Evolutionary conservation across 1,139 yeast species (phyloP).

Genomic region (Debaryomyces nepalensis): DNA sequence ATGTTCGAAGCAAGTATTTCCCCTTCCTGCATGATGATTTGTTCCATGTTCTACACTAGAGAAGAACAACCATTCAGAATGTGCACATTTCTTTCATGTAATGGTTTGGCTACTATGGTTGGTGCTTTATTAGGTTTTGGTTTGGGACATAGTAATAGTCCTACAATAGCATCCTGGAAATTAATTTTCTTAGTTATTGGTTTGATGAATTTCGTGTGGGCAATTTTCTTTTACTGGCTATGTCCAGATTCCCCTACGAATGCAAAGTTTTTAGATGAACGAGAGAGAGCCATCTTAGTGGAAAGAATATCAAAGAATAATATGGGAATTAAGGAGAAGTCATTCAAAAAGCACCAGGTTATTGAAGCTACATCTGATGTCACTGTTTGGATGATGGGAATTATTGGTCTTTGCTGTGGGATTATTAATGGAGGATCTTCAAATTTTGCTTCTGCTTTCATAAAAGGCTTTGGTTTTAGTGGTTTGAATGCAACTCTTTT

Average conservation of each 20-base stretch:
- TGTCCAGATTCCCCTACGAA: conserved; percentile 19
- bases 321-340: conserved; percentile 15
- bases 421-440: conserved; percentile 36
- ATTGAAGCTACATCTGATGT: conserved; percentile 25
- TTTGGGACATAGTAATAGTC: conserved; percentile 15
- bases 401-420: conserved; percentile 31
- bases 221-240: neutral
- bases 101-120: conserved; percentile 12
- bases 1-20: conserved; percentile 41
- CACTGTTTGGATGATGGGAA: conserved; percentile 32
- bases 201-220: conserved; percentile 18
- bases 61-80: conserved; percentile 31
- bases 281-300: conserved; percentile 22
- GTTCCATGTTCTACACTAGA: conserved; percentile 32
- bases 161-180: conserved; percentile 23
- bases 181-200: conserved; percentile 26
- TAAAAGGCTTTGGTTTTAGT: conserved; percentile 32
- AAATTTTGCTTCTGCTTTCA: conserved; percentile 32
- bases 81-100: conserved; percentile 29
- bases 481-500: conserved; percentile 31
- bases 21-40: conserved; percentile 41
- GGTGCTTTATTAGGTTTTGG: conserved; percentile 16
- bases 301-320: conserved; percentile 17
- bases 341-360: conserved; percentile 16
- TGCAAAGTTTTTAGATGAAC: conserved; percentile 19